Base-by-base conservation (phyloP, 768 basidiomycete genomes). In the Lyophyllum atratum region DNA sequence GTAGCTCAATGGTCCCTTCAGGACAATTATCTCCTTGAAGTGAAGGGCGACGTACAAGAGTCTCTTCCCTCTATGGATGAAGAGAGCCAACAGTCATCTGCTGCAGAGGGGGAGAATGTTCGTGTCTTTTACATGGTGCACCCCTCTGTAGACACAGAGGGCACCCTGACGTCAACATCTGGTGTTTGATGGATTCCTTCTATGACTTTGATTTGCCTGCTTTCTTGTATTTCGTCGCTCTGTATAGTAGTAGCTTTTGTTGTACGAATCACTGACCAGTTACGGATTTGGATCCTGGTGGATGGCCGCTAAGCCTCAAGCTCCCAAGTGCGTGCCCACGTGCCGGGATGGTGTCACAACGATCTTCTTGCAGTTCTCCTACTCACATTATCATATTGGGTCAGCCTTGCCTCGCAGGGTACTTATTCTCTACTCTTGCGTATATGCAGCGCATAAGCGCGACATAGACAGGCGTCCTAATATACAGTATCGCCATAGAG, bases 61-160 rank as follows among this genome's bases (percentile, higher is more conserved):
- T 89, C 89, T 14, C 73, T 93, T 52, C 85, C 82, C 37, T 87
- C 86, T 3, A 79, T 78, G 63, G 84, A 83, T 42, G 87, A 87
- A 44, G 82, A 83, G 52, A 84, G 78, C 50, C 81, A 77, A 60
- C 77, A 77, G 54, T 80, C 82, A 26, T 80, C 81, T 12, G 70
- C 73, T 48, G 70, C 79, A 56, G 80, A 79, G 10, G 84, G 79
- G 10, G 83, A 82, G 40, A 82, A 86, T 60, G 74, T 85, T 14
- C 86, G 89, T 19, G 81, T 93, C 47, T 89, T 86, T 70, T 95
- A 95, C 67, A 87, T 95, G 85, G 92, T 96, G 3, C 94, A 95
- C 76, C 92, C 92, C 1, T 83, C 86, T 1, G 92, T 94, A 33
- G 92, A 94, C 65, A 83, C 84, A 9, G 90, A 93, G 52, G 17